These are phyloP conservation scores for Linaria vulgaris DNA, from an alignment of 257 asterid species.

Conservation along the genomic window DNA sequence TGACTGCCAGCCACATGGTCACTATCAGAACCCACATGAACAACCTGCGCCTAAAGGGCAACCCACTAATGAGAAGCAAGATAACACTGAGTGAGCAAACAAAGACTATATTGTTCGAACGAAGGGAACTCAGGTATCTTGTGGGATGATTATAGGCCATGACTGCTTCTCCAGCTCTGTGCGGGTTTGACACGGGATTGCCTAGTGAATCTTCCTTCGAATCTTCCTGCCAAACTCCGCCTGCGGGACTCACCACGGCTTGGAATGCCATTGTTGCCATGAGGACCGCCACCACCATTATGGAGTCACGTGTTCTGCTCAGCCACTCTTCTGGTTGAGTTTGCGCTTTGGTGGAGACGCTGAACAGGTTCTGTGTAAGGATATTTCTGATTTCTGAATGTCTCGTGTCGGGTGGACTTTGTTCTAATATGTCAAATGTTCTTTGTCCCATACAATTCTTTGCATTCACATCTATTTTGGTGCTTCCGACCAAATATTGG, in stretches of 20 bases:
- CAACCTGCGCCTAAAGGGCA: conserved; percentile 40
- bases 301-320: conserved; percentile 21
- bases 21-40: conserved; percentile 55
- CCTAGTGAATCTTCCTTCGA: not conserved
- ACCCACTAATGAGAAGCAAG: conserved; percentile 53
- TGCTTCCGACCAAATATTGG: conserved; percentile 23
- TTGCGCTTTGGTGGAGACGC: not conserved
- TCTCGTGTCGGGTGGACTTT: not conserved
- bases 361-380: not conserved
- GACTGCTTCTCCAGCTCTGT: conserved; percentile 34
- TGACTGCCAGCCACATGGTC: conserved; percentile 53
- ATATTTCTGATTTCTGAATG: not conserved
- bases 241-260: conserved; percentile 20
- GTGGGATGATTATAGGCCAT: conserved; percentile 40
- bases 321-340: conserved; percentile 33
- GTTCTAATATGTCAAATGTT: conserved; percentile 25
- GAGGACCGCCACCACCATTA: conserved; percentile 24
- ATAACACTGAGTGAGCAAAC: conserved; percentile 56
- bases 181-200: not conserved
- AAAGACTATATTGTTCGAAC: conserved; percentile 47
- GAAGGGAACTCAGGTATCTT: conserved; percentile 29
- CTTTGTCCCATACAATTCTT: conserved; percentile 34
- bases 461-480: conserved; percentile 29
- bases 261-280: conserved; percentile 25
- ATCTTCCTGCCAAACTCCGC: conserved; percentile 22